phyloP scores from a whole-genome alignment of 225 moss, liverwort and hornwort genomes.

The Anthoceros angustus region DNA sequence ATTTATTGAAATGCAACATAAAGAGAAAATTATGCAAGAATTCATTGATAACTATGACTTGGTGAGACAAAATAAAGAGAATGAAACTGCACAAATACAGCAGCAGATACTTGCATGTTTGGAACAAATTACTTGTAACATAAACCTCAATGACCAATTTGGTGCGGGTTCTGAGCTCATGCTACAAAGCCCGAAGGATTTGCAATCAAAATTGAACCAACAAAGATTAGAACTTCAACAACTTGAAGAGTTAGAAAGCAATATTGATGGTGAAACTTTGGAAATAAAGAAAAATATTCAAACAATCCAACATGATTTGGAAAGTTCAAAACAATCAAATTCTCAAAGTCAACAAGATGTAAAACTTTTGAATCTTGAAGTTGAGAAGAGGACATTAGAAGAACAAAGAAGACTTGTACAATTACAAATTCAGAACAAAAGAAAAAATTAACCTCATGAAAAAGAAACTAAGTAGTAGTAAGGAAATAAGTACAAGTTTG shows the following conservation, averaged over 20 bases:
- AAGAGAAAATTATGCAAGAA: constrained; percentile 65
- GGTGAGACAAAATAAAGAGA: constrained; percentile 19
- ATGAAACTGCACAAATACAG: constrained; percentile 17
- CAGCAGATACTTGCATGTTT: constrained; percentile 31
- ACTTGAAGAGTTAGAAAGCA: neutral
- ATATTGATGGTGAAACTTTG: neutral
- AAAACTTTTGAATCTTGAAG: neutral
- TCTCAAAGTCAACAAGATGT: neutral
- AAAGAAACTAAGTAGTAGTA: neutral
- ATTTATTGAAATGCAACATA: constrained; percentile 73
- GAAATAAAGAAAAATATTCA: neutral
- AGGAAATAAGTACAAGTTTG: neutral
- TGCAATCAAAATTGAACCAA: neutral
- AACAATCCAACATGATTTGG: neutral
- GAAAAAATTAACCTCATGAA: neutral
- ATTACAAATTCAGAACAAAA: neutral
- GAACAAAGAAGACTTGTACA: neutral
- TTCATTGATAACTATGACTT: constrained; percentile 66
- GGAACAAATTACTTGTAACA: constrained; percentile 6
- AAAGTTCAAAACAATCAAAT: neutral
- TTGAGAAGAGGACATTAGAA: neutral
- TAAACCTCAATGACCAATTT: neutral
- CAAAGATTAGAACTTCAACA: neutral
- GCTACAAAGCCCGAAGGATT: neutral
- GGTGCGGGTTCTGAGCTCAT: neutral